Base-by-base conservation (phyloP, 495 filamentous ascomycete species). In the Tuber brumale region DNA sequence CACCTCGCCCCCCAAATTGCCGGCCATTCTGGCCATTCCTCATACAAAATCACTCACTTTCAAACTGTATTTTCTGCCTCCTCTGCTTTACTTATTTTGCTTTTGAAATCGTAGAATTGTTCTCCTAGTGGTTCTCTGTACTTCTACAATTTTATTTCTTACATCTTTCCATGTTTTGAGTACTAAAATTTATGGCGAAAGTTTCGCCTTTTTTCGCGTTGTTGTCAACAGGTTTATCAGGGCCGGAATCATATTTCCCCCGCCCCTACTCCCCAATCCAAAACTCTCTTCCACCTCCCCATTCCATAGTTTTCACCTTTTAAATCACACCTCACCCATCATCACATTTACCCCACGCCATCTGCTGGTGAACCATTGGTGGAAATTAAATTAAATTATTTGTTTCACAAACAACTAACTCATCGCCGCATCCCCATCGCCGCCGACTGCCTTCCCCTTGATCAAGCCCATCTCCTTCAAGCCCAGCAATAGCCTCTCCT, bases 401-500 rank as follows among this genome's bases (percentile, higher is more conserved):
- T 14, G 0, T 0, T 19, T 3, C 3, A 35, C 4, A 35, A 18
- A 27, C 0, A 12, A 5, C n/a, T 66, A 35, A 0, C 4, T 5
- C 57, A 66, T 19, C 16, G 14, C 4, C 12, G 12, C 14, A 35
- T 66, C 27, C 57, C 14, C 57, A 66, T 66, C 27, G 1, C 16
- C 12, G 4, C 27, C 27, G 3, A 16, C 57, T 35, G 14, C 12
- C 6, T 18, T 66, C 57, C 12, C 57, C 31, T 18, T 35, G 14
- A 66, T 8, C 57, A 66, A 35, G 27, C 27, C 57, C 3, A 66
- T 18, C 27, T 18, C 57, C 12, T 35, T 66, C 57, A 66, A 35
- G 0, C 71, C 74, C 9, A 78, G 35, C 19, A 78, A 19, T 19
- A 83, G n/a, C 27, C 77, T 76, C 45, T 83, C 82, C 72, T 79